Evolutionary conservation across 2,329 filamentous ascomycete species (phyloP), one percentile per base, ranked within the genome.

Genomic region (Esteya vermicola): DNA sequence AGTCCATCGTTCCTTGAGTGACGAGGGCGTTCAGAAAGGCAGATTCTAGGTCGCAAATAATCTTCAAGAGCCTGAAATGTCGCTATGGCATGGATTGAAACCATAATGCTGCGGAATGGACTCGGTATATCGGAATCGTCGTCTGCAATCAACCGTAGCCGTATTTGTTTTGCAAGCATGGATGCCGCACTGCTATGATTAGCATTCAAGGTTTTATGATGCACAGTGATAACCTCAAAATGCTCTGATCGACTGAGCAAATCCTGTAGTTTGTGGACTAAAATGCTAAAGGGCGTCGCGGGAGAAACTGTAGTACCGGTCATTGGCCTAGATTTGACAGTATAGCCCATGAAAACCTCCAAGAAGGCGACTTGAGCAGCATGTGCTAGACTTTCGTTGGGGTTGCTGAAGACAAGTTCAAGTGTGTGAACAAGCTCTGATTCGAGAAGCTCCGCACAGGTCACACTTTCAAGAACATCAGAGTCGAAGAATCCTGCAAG

Each of bases 51-150:
- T 28, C 91, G 79, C 33, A 98, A 68, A 57, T 96, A 98, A 55
- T 98, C 91, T 54, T 96, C 91, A 20, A 98, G 64, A 1, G 89
- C 84, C 57, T 95, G 96, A 65, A 98, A 96, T 0, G 88, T 96
- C 3, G 91, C 89, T 52, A 98, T 96, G 14, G 91, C 91, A 57
- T 98, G 91, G 42, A 98, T 98, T 0, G 86, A 93, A 1, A 98
- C 91, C 81, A 95, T 95, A 47, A 98, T 93, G 49, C 89, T 94
- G 19, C 84, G 75, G 55, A 93, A 96, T 0, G 81, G 70, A 27
- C 78, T 72, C 16, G 91, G 91, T 44, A 98, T 91, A 36, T 91
- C 84, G 1, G 86, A 89, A 35, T 88, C 81, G 2, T 93, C 88
- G 49, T 93, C 88, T 2, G 91, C 89, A 28, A 88, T 74, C 26